Base-by-base conservation (phyloP, 768 basidiomycete species). In the Cystobasidium ongulense region DNA sequence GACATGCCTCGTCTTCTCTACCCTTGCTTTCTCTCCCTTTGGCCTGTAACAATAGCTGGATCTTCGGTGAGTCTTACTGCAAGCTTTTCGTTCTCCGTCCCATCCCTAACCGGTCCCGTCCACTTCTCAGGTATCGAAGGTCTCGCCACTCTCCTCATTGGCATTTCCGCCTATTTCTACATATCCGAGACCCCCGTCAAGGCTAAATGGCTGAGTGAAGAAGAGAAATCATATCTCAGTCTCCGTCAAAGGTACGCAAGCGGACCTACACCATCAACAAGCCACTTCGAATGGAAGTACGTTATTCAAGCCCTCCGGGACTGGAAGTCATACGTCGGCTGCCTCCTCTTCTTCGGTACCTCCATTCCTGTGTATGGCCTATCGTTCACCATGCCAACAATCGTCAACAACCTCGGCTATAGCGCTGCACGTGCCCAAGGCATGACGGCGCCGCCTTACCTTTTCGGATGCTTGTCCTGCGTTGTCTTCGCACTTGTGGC, bases 321-420 rank as follows among this genome's bases (percentile, higher is more conserved):
- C 35, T 64, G 63, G 63, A 64, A 64, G 29, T 27, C 43, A 46
- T 64, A 64, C 23, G 63, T 39, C 43, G 63, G 43, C 23, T 64
- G 43, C 21, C 33, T 59, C 13, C 57, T 59, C 21, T 59, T 59
- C 57, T 59, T 64, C 43, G 63, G 63, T 27, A 46, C 38, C 4
- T 64, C 63, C 11, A 64, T 64, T n/a, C 63, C 63, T 31, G 43
- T 46, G 4, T 64, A 64, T 35, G 43, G 63, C 29, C 36, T 64
- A 4, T 31, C 23, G 7, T 59, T 59, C 57, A 35, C 57, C 8
- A 39, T 64, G 36, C 38, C 63, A 21, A 64, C 63, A 5, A 64
- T 64, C 21, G 63, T 64, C 63, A 64, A 64, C 21, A 46, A 39
- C 35, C 63, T 64, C 17, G 63, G 63, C 38, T 64, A 64, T 35